A percentile compares a stretch with the other conserved stretches of the same genome.
Conservation (phyloP, 495 filamentous ascomycete species). For the Penicillium pulvis region DNA sequence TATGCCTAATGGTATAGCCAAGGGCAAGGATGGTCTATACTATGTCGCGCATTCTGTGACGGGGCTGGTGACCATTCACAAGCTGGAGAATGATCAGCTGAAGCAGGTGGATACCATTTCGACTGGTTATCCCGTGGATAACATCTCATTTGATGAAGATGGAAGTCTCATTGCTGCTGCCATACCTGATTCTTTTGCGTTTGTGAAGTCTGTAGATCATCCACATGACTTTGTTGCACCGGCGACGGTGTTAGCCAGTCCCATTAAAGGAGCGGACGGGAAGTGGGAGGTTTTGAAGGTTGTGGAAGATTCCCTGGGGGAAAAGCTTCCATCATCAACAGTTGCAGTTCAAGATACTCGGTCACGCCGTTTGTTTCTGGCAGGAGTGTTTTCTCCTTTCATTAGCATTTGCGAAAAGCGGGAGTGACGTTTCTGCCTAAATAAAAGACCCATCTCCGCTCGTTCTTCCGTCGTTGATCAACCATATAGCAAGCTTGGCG, state of each 20-base stretch:
- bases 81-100: slow-evolving; percentile 17
- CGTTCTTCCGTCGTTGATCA: not conserved
- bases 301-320: slow-evolving; percentile 12
- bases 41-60: slow-evolving; percentile 33
- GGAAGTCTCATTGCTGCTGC: slow-evolving; percentile 39
- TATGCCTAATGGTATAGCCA: slow-evolving; percentile 37
- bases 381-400: slow-evolving; percentile 16
- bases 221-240: slow-evolving; percentile 18
- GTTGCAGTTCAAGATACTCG: slow-evolving; percentile 15
- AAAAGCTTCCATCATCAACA: slow-evolving; percentile 13
- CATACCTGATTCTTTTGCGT: slow-evolving; percentile 23
- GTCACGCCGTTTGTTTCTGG: slow-evolving; percentile 9
- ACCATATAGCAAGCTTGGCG: no score
- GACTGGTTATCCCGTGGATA: slow-evolving; percentile 34
- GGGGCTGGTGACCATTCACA: slow-evolving; percentile 30
- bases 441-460: not conserved
- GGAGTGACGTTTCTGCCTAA: not conserved
- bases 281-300: slow-evolving; percentile 9
- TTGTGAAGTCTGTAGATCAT: slow-evolving; percentile 12
- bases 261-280: not conserved
- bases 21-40: slow-evolving; percentile 28
- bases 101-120: slow-evolving; percentile 31
- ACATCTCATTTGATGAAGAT: slow-evolving; percentile 38
- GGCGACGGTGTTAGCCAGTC: slow-evolving; percentile 11
- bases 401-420: slow-evolving; percentile 10